Conservation (phyloP, 169 alveolate species). For the Plasmodium malariae region DNA sequence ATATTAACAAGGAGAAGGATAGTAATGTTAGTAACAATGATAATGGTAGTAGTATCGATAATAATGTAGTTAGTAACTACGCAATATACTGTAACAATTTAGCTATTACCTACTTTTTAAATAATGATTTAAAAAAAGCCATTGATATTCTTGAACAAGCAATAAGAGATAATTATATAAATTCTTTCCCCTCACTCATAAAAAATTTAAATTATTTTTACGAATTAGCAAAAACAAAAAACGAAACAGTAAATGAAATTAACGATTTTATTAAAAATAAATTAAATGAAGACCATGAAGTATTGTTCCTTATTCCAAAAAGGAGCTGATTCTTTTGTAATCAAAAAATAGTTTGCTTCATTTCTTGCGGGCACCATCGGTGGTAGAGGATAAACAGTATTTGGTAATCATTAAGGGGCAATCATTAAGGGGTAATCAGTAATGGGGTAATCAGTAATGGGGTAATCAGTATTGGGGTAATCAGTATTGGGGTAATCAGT, state of each 20-base stretch:
- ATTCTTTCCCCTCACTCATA: conserved; percentile 32
- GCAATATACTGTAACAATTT: conserved; percentile 48
- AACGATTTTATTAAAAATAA: conserved; percentile 6
- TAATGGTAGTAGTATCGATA: neutral
- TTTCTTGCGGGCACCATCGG: too few species aligned
- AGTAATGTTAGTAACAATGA: neutral
- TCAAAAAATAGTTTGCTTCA: too few species aligned
- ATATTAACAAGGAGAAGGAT: too few species aligned
- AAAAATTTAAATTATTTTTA: conserved; percentile 50
- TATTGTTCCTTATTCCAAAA: conserved; percentile 10
- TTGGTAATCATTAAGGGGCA: too few species aligned
- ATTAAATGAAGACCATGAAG: conserved; percentile 34
- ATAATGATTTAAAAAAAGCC: conserved; percentile 36
- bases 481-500: too few species aligned
- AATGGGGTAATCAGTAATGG: too few species aligned
- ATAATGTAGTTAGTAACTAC: conserved; percentile 10
- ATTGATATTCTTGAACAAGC: conserved; percentile 29
- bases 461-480: too few species aligned
- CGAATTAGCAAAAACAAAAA: conserved; percentile 39
- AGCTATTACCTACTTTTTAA: conserved; percentile 48
- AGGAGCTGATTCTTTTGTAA: too few species aligned
- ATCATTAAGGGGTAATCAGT: too few species aligned
- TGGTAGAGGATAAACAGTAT: too few species aligned
- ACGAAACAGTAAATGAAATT: conserved; percentile 18
- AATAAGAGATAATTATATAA: conserved; percentile 7